Base-by-base conservation (phyloP, 148 eudicot genomes). In the Oxyria digyna region DNA sequence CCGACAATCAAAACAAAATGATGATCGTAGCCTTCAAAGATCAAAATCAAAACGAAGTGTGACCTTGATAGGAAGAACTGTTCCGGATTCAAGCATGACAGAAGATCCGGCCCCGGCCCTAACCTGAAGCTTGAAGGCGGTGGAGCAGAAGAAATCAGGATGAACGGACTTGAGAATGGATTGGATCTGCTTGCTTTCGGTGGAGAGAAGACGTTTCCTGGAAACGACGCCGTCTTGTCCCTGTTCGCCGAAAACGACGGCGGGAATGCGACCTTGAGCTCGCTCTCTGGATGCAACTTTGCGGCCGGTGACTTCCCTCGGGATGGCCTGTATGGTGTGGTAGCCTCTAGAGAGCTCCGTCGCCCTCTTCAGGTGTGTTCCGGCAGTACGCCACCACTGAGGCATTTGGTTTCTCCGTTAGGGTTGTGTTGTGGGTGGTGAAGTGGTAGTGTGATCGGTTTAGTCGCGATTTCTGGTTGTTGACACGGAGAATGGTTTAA, bases 71-170 rank as follows among this genome's bases (percentile, higher is more conserved):
- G 96, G 96, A 26, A 93, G 90, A 18, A 93, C 92, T 67, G 74
- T 83, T 42, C 86, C 84, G 21, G 89, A 81, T 18, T 86, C 80
- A 46, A 94, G 69, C 26, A 94, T 42, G 2, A 78, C 69, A 8
- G 85, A 82, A 3, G 99, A 94, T 4, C 99, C 99, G 29, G 99
- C 76, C 17, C 99, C 99, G 64, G 96, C 97, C 59, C 97, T 75
- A 48, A 94, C 78, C 68, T 90, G 95, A 14, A 89, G 86, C 20
- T 85, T 84, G 59, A 94, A 90, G 7, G 84, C 79, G 48, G 97
- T 94, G 29, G 97, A 85, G 70, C 87, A 88, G 73, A 94, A 91
- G 54, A 77, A 88, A 0, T 87, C 84, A 12, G 83, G 84, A 23
- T 83, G 68, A 1, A 94, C 81, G 0, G 77, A 45, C 21, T 84